Evolutionary conservation across 2,329 filamentous ascomycete genomes (phyloP), one percentile per base, ranked within the genome.

Genomic region (Pestalotiopsis sp.): DNA sequence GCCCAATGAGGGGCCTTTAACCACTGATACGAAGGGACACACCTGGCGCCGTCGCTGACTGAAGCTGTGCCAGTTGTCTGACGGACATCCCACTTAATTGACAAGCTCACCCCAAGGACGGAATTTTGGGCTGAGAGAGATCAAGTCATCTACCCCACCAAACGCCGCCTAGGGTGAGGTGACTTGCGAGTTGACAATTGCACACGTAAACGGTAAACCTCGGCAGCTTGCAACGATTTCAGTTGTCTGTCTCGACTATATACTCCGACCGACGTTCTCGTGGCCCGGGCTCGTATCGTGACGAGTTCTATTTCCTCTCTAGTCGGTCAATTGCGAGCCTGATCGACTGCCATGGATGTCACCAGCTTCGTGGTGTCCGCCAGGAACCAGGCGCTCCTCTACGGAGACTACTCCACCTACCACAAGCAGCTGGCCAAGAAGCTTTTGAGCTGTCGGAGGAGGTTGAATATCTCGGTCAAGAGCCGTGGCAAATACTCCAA

Each of bases 341-440:
- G 11, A 11, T 36, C 27, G 17, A 23, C 64, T 66, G 75, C 68
- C 70, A 98, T 98, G 95, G 93, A 98, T 72, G 93, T 98, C 81
- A 98, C 96, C 68, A 89, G 89, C 74, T 95, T 93, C 72, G 85
- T 98, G 74, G 88, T 94, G 76, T 89, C 90, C 66, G 91, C 92
- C 72, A 88, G 96, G 71, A 93, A 97, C 79, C 89, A 93, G 76
- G 93, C 93, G 49, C 91, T 98, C 65, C 88, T 97, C 38, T 91
- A 96, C 72, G 95, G 94, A 74, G 94, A 98, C 82, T 95, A 97
- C 83, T 90, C 89, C 77, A 91, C 91, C 68, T 98, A 98, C 80
- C 92, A 94, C 76, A 85, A 86, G 63, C 92, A 94, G 78, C 87
- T 97, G 64, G 90, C 92, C 72, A 93, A 93, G 78, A 91, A 93